Conservation (phyloP, 805 yeast genomes). For the Lachancea kluyveri region DNA sequence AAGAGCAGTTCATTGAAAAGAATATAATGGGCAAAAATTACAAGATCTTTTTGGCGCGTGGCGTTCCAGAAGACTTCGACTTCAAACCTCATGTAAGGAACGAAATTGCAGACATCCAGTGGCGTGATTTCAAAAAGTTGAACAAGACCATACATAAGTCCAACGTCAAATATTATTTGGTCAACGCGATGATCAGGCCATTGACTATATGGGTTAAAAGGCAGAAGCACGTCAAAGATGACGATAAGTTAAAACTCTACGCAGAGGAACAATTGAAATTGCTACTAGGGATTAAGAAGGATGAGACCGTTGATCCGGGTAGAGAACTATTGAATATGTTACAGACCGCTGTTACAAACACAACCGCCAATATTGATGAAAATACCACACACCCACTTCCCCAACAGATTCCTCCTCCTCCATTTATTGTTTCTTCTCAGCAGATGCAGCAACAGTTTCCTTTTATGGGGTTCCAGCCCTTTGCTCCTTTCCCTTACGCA, state of each 20-base stretch:
- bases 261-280: constrained; percentile 63
- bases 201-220: constrained; percentile 47
- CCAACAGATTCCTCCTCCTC: constrained; percentile 5
- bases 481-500: constrained; percentile 30
- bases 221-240: constrained; percentile 44
- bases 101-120: constrained; percentile 78
- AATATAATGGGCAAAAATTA: constrained; percentile 79
- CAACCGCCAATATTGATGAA: background rate
- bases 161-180: constrained; percentile 32
- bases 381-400: background rate
- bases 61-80: constrained; percentile 68
- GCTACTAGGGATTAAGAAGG: constrained; percentile 50
- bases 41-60: constrained; percentile 69
- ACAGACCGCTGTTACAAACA: constrained; percentile 35
- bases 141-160: constrained; percentile 30
- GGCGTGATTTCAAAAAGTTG: constrained; percentile 57
- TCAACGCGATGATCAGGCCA: constrained; percentile 38
- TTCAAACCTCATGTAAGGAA: constrained; percentile 81
- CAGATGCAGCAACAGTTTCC: constrained; percentile 12
- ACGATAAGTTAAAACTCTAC: constrained; percentile 51
- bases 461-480: constrained; percentile 24
- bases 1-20: constrained; percentile 72
- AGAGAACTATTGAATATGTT: constrained; percentile 66
- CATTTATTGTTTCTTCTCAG: constrained; percentile 6
- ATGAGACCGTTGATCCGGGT: constrained; percentile 54